Percentiles rank a stretch among this genome's conserved stretches.
Evolutionary conservation across 805 yeast genomes (phyloP).

Genomic region (Pichia membranifaciens): DNA sequence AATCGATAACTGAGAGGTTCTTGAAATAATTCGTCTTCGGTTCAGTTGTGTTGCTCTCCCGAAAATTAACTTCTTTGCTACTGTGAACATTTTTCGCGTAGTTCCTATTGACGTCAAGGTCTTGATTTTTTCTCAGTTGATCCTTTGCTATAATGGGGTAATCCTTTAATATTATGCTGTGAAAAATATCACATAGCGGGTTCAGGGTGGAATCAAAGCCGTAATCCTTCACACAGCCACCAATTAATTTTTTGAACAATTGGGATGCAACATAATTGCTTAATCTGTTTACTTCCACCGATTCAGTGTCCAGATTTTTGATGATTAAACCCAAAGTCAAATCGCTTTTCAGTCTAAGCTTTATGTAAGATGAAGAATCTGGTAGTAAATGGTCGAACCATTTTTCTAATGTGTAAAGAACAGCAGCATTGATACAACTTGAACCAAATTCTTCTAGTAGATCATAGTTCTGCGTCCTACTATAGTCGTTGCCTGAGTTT

Average conservation of each 20-base stretch:
- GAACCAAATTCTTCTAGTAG: slow-evolving; percentile 56
- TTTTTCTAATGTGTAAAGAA: slow-evolving; percentile 58
- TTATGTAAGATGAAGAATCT: slow-evolving; percentile 48
- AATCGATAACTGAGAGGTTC: neutral
- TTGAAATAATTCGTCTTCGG: slow-evolving; percentile 7
- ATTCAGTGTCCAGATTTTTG: slow-evolving; percentile 40
- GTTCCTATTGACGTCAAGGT: slow-evolving; percentile 16
- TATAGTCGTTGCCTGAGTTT: slow-evolving; percentile 4
- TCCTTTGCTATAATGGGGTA: slow-evolving; percentile 56
- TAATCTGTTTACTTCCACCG: slow-evolving; percentile 31
- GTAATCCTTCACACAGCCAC: slow-evolving; percentile 70
- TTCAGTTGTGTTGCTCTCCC: slow-evolving; percentile 17
- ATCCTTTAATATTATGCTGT: slow-evolving; percentile 52
- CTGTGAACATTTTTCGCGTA: neutral
- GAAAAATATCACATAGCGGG: slow-evolving; percentile 64
- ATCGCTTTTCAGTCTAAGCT: slow-evolving; percentile 33
- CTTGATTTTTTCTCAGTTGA: slow-evolving; percentile 7
- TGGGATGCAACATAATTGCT: slow-evolving; percentile 49
- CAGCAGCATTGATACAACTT: slow-evolving; percentile 46
- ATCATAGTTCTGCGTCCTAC: slow-evolving; percentile 25
- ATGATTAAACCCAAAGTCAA: slow-evolving; percentile 39
- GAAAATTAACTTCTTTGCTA: slow-evolving; percentile 11
- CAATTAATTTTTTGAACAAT: slow-evolving; percentile 53
- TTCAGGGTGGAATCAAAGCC: slow-evolving; percentile 68
- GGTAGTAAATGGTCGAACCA: slow-evolving; percentile 50